Evolutionary conservation across 805 yeast species (phyloP), one percentile per base, ranked within the genome.

Genomic region (Grigorovia jiainica): DNA sequence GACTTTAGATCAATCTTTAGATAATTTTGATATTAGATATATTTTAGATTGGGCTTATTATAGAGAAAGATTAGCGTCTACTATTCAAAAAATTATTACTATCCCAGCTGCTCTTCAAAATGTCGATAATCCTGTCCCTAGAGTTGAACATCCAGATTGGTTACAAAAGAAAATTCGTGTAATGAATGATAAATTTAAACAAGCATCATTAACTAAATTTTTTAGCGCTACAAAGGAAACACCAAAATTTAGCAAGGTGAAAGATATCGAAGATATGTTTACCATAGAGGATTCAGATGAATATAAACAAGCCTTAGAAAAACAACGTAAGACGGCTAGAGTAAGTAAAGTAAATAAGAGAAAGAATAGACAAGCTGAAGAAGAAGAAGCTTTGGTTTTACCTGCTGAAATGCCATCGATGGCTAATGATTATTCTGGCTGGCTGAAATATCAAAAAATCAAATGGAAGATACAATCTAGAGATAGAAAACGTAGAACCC

Each of bases 71-170:
- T 71, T 92, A 29, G 94, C 90, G 0, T 87, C 95, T 2, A 95
- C 89, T 5, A 79, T 94, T 34, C 96, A 89, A 60, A 92, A 94
- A 63, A 87, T 92, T 53, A 85, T 92, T 51, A 83, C 96, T 0
- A 90, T 92, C 50, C 99, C 99, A 2, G 99, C 99, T 4, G 97
- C 97, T 5, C 68, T 90, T 42, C 98, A 92, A 65, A 77, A 78
- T 40, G 76, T 90, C 15, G 64, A 69, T 11, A 94, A 92, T 54
- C 99, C 99, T 0, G 97, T 94, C 35, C 97, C 97, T 5, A 70
- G 97, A 51, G 90, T 94, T 6, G 75, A 76, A 4, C 97, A 90
- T 55, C 99, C 99, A 0, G 92, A 82, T 24, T 92, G 99, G 99
- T 68, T 92, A 43, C 73, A 71, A 45, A 79, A 72, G 50, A 74